Percentiles rank a stretch among this genome's conserved stretches.
These are phyloP conservation scores for Dothideomycetes sp. DNA, from an alignment of 2,329 filamentous ascomycete genomes.

Conservation along the genomic window DNA sequence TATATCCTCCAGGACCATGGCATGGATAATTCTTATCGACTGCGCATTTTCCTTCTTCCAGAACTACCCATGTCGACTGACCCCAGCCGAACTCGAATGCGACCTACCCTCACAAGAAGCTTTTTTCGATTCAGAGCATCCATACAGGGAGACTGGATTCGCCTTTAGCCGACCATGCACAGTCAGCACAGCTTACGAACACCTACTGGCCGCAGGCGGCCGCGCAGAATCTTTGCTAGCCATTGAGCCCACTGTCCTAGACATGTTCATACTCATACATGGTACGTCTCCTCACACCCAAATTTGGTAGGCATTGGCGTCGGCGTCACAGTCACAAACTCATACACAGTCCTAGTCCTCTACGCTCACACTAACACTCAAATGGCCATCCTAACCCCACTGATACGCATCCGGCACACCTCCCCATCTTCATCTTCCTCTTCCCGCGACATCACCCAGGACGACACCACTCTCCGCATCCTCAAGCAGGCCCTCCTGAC, in stretches of 20 bases:
- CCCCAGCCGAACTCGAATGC: conserved; percentile 7
- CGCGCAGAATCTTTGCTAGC: neutral
- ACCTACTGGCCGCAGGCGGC: neutral
- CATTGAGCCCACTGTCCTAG: neutral
- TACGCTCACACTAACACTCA: neutral
- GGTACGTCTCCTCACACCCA: neutral
- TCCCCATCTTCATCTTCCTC: too few relatives aligned
- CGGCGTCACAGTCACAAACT: neutral
- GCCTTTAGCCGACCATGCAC: neutral
- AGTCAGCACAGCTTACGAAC: neutral
- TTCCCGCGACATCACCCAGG: neutral
- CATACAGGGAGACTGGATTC: conserved; percentile 4
- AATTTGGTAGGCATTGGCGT: neutral
- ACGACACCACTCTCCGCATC: neutral
- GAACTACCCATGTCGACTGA: conserved; percentile 7
- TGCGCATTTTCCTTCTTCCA: conserved; percentile 9
- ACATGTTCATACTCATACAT: neutral
- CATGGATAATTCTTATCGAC: conserved; percentile 8
- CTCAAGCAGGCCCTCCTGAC: neutral
- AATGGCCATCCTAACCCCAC: neutral
- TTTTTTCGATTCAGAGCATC: conserved; percentile 6
- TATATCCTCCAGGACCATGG: conserved; percentile 5
- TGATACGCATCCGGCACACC: neutral
- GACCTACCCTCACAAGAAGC: conserved; percentile 8
- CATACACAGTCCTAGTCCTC: neutral